These are phyloP conservation scores for Ambrosia trifida DNA, from an alignment of 129 eudicot genomes.

Conservation along the genomic window DNA sequence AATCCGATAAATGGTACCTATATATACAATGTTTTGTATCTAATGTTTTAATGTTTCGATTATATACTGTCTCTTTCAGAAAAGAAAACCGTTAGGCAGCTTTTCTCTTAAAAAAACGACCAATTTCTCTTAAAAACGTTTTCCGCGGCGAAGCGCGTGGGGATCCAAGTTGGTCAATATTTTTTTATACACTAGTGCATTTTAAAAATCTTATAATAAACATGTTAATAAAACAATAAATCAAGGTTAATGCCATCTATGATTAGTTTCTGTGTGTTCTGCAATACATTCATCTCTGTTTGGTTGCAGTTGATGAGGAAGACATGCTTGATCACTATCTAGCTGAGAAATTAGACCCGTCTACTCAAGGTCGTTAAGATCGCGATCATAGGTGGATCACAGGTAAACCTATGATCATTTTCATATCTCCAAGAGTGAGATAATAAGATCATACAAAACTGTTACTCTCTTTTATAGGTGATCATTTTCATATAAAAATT, in stretches of 20 bases:
- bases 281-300: constrained; percentile 2
- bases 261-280: not conserved
- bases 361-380: constrained; percentile 5
- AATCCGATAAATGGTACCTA: too few relatives aligned
- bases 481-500: not conserved
- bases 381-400: not conserved
- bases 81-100: too few relatives aligned
- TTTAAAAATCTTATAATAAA: not conserved
- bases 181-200: not conserved
- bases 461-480: not conserved
- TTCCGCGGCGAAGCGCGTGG: too few relatives aligned
- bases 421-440: not conserved
- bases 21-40: too few relatives aligned
- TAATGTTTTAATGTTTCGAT: too few relatives aligned
- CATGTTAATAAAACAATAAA: not conserved
- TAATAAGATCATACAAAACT: not conserved
- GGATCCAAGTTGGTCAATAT: not conserved
- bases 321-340: constrained; percentile 94
- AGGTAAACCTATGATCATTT: not conserved
- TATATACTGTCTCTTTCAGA: too few relatives aligned
- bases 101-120: too few relatives aligned
- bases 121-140: too few relatives aligned
- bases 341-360: constrained; percentile 60
- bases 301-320: constrained; percentile 73
- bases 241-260: not conserved